Evolutionary conservation across 805 yeast species (phyloP).

Genomic region (Starmerella bacillaris): DNA sequence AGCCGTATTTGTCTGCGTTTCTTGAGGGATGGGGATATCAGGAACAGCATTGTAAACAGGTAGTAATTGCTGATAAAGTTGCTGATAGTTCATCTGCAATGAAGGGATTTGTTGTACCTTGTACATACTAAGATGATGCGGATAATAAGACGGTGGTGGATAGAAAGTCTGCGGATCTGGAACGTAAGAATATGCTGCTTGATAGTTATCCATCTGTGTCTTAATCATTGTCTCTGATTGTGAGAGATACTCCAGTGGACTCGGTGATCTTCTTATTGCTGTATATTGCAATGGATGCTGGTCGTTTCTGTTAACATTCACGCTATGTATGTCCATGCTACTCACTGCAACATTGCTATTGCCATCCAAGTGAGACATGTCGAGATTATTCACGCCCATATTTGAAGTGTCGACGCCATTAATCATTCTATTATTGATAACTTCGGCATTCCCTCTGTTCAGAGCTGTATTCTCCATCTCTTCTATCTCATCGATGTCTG

Average conservation of each 20-base stretch:
- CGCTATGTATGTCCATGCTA: too few species aligned
- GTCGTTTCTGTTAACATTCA: background rate
- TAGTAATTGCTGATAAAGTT: background rate
- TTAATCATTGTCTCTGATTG: background rate
- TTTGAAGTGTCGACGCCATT: too few species aligned
- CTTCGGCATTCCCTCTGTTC: too few species aligned
- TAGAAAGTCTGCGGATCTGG: background rate
- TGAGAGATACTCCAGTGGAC: slow-evolving; percentile 1
- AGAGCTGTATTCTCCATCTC: too few species aligned
- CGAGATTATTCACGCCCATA: too few species aligned
- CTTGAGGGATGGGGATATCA: background rate
- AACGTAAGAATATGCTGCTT: background rate
- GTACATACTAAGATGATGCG: slow-evolving; percentile 3
- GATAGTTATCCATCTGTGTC: slow-evolving; percentile 1
- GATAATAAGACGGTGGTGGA: slow-evolving; percentile 13
- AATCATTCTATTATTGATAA: too few species aligned
- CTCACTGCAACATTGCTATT: too few species aligned
- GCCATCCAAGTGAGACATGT: too few species aligned
- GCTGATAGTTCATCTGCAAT: slow-evolving; percentile 1
- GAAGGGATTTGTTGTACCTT: slow-evolving; percentile 1
- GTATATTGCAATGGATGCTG: slow-evolving; percentile 3
- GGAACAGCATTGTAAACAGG: background rate
- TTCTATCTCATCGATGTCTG: too few species aligned
- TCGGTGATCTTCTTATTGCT: background rate
- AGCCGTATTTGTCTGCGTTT: background rate